Conservation (phyloP, 2,329 filamentous ascomycete genomes). For the Pseudocercospora macadamiae region DNA sequence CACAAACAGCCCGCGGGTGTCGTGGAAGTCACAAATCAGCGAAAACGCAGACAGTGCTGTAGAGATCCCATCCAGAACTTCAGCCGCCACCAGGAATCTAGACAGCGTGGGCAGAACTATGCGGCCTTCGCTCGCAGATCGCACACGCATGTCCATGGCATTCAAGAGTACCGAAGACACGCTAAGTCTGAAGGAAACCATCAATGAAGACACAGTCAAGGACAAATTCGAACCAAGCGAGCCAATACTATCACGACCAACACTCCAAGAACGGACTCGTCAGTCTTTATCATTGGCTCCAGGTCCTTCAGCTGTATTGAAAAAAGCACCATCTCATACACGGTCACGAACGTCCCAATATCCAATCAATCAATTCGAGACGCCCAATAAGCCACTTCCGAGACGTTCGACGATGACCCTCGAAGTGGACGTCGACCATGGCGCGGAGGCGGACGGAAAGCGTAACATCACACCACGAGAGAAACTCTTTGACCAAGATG, state of each 20-base stretch:
- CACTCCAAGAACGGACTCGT: slow-evolving; percentile 77
- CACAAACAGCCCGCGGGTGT: slow-evolving; percentile 16
- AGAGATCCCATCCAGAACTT: slow-evolving; percentile 13
- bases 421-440: background rate
- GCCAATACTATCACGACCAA: slow-evolving; percentile 27
- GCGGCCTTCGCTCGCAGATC: slow-evolving; percentile 49
- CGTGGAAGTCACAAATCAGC: slow-evolving; percentile 17
- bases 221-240: slow-evolving; percentile 22
- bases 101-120: slow-evolving; percentile 21
- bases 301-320: slow-evolving; percentile 25
- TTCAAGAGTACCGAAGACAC: slow-evolving; percentile 27
- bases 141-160: slow-evolving; percentile 52
- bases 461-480: slow-evolving; percentile 61
- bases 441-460: background rate
- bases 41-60: slow-evolving; percentile 27
- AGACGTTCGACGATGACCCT: slow-evolving; percentile 22
- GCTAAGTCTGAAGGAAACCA: background rate
- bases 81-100: slow-evolving; percentile 12
- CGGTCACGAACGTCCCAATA: slow-evolving; percentile 43
- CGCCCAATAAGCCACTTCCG: slow-evolving; percentile 44
- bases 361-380: slow-evolving; percentile 61
- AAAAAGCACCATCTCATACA: slow-evolving; percentile 37
- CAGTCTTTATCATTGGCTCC: slow-evolving; percentile 74
- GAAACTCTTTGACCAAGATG: slow-evolving; percentile 69
- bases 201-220: background rate